Evolutionary conservation across 306 rosid genomes (phyloP).

Genomic region (Cucurbita moschata): DNA sequence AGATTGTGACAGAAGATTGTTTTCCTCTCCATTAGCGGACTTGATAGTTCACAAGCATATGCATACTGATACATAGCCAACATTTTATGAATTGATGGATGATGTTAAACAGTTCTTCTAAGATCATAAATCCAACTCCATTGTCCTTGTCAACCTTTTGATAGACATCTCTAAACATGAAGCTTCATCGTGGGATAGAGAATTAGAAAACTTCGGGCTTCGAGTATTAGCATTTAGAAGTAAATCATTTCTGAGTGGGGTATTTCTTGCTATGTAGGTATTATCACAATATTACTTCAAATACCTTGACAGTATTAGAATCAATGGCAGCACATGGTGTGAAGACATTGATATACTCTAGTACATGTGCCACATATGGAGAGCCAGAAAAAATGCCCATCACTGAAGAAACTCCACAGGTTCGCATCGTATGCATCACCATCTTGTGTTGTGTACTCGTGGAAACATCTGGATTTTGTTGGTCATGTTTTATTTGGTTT

Average conservation of each 20-base stretch:
- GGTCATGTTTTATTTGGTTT: background rate
- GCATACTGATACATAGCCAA: background rate
- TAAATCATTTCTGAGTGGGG: background rate
- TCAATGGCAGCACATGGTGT: slow-evolving; percentile 71
- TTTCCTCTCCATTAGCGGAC: background rate
- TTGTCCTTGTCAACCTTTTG: background rate
- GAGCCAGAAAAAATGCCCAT: slow-evolving; percentile 98
- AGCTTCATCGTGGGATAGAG: background rate
- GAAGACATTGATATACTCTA: slow-evolving; percentile 77
- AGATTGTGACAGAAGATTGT: background rate
- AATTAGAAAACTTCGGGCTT: background rate
- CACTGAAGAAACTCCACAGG: slow-evolving; percentile 86
- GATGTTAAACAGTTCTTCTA: background rate
- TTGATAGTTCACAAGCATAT: background rate
- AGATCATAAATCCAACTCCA: background rate
- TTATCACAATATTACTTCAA: slow-evolving; percentile 94
- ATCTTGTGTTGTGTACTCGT: background rate
- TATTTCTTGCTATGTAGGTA: slow-evolving; percentile 41
- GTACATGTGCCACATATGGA: slow-evolving; percentile 97
- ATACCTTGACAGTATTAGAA: slow-evolving; percentile 77
- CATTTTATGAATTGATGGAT: background rate
- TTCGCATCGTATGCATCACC: slow-evolving; percentile 1
- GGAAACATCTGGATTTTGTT: background rate
- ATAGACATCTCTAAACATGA: background rate
- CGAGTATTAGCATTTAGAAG: background rate